Evolutionary conservation across 73 alveolate species (phyloP).

Genomic region (Paraurostyla sp.): DNA sequence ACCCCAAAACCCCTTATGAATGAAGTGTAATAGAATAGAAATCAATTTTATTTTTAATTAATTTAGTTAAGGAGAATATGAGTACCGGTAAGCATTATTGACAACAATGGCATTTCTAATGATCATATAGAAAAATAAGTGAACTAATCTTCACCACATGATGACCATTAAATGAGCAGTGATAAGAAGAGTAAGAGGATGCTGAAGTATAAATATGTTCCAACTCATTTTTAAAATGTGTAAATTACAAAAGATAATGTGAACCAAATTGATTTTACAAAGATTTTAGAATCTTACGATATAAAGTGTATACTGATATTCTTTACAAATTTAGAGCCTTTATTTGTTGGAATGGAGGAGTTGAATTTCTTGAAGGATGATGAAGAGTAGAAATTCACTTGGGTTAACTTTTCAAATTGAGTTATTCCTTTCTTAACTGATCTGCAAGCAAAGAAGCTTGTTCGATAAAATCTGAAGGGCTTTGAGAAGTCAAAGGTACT

Average conservation of each 20-base stretch:
- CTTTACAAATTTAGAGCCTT: not conserved
- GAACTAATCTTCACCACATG: too few relatives aligned
- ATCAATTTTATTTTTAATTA: too few relatives aligned
- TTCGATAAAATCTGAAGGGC: not conserved
- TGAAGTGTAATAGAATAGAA: too few relatives aligned
- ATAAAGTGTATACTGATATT: not conserved
- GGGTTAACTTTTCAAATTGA: conserved; percentile 27
- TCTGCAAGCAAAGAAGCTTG: conserved; percentile 1
- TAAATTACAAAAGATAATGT: conserved; percentile 30
- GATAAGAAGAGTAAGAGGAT: not conserved
- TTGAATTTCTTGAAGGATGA: not conserved
- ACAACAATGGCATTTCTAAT: too few relatives aligned
- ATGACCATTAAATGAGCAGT: too few relatives aligned
- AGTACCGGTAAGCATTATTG: too few relatives aligned
- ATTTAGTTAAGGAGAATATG: too few relatives aligned
- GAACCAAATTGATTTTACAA: conserved; percentile 5
- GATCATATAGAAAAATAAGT: too few relatives aligned
- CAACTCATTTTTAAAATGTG: conserved; percentile 12
- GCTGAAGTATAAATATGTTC: conserved; percentile 29
- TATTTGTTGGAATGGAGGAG: conserved; percentile 41
- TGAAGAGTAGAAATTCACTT: not conserved
- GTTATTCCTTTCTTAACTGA: conserved; percentile 39
- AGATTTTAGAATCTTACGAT: conserved; percentile 15
- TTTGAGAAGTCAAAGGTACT: conserved; percentile 19
- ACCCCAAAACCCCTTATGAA: too few relatives aligned